Base-by-base conservation (phyloP, 1,284 basidiomycete genomes). In the Anthracocystis walkeri region DNA sequence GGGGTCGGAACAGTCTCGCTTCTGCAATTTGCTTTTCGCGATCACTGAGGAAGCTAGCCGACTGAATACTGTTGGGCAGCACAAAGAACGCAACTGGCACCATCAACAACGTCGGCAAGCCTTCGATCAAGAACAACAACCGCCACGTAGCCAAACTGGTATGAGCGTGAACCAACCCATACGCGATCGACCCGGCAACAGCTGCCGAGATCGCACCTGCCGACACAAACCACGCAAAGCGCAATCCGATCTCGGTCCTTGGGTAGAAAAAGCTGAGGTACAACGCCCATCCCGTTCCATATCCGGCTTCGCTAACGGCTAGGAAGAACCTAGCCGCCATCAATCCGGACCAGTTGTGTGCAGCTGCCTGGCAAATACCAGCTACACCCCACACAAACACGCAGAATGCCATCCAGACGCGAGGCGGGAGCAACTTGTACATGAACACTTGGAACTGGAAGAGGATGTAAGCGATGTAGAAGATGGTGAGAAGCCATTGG, bases 241-340 rank as follows among this genome's bases (percentile, higher is more conserved):
- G 63, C 27, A 83, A 48, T 0, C 84, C 84, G 18, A 84, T 72
- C 46, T 85, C 84, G 3, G 63, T 75, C 16, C 63, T 63, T 2
- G 79, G 80, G 20, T 81, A 85, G 67, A 85, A 83, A 59, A 83
- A 82, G 33, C 60, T 63, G 4, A 81, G 54, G 35, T 78, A 84
- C 41, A 77, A 62, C 1, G 78, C 75, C 3, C 77, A 76, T 2
- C 82, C 83, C 2, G 83, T 82, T 0, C 76, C 75, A 40, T 75
- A 84, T 6, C 79, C 78, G 0, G 79, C 79, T 59, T 85, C 83
- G 14, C 64, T 54, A 0, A 83, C 55, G 0, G 79, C 83, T 7
- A 84, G 42, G 12, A 82, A 70, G 45, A 84, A 77, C 7, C 83
- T 66, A 0, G 79, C 57, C 14, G 50, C 74, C 77, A 84, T 80